Conservation (phyloP, 306 rosid species). For the Castanea mollissima region DNA sequence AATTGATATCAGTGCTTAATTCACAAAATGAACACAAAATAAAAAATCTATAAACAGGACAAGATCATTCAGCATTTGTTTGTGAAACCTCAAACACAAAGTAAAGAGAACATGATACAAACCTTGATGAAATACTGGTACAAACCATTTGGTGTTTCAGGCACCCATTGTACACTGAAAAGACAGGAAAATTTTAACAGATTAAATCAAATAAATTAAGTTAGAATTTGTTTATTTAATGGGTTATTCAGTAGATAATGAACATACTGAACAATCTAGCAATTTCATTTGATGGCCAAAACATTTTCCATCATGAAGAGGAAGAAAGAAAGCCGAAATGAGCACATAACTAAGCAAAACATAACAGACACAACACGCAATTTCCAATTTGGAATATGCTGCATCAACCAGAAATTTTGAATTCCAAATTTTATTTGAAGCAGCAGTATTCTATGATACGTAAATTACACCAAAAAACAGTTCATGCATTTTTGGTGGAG, state of each 20-base stretch:
- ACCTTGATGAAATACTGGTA: constrained; percentile 95
- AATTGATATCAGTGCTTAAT: neutral
- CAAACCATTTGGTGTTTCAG: constrained; percentile 53
- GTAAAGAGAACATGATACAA: constrained; percentile 28
- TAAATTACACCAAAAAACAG: too few species aligned
- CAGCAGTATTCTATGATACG: neutral
- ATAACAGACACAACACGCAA: neutral
- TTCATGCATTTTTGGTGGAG: neutral
- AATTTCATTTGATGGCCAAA: neutral
- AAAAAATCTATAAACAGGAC: neutral
- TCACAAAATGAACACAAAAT: neutral
- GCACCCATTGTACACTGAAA: constrained; percentile 76
- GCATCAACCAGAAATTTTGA: neutral
- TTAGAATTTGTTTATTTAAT: neutral
- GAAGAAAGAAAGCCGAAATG: neutral
- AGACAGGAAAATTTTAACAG: constrained; percentile 3
- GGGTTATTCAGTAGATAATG: neutral
- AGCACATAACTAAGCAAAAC: neutral
- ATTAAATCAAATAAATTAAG: neutral
- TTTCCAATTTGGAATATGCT: neutral
- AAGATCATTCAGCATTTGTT: constrained; percentile 14
- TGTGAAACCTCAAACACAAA: constrained; percentile 2
- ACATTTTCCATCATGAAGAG: neutral
- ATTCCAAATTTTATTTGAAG: neutral
- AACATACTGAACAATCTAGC: neutral